Base-by-base conservation (phyloP, 306 rosid species). In the Glycine soja region DNA sequence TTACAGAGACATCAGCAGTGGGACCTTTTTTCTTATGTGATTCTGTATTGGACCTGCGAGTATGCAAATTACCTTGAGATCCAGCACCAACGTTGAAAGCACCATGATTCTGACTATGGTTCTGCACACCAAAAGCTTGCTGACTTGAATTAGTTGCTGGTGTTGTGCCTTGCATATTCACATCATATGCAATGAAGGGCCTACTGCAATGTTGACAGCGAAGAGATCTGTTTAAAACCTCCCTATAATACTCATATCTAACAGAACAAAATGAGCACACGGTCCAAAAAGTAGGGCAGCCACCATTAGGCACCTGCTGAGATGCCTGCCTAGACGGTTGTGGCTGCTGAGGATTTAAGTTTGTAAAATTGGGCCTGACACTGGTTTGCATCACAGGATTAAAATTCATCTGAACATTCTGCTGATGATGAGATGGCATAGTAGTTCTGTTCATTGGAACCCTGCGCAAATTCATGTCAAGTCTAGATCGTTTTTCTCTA, bases 271-370 rank as follows among this genome's bases (percentile, higher is more conserved):
- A 89, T 10, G 96, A 88, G 86, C 99, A 95, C 36, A 10, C 69
- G 63, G 97, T 93, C 96, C 97, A 93, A 83, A 95, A 95, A 7
- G 96, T 90, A 40, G 85, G 15, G 32, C 75, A 81, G 43, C 34
- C 76, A 45, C 83, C 89, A 56, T 87, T 78, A 48, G 54, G 51
- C 62, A 88, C 92, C 5, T 86, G 84, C 53, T 86, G 88, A 77
- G 82, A 78, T 52, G 91, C 63, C 70, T 83, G 93, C 71, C 74
- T 87, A 50, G 86, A 81, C 79, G 72, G 94, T 59, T 56, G 89
- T 13, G 67, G 77, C 64, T 78, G 89, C 77, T 24, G 89, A 57
- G 82, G 86, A 88, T 82, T 84, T 15, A 81, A 14, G 84, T 82
- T 81, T 10, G 87, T 47, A 70, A 79, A 69, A 75, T 77, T 79